These are phyloP conservation scores for Penicillium argentinense DNA, from an alignment of 495 filamentous ascomycete species.

Conservation along the genomic window DNA sequence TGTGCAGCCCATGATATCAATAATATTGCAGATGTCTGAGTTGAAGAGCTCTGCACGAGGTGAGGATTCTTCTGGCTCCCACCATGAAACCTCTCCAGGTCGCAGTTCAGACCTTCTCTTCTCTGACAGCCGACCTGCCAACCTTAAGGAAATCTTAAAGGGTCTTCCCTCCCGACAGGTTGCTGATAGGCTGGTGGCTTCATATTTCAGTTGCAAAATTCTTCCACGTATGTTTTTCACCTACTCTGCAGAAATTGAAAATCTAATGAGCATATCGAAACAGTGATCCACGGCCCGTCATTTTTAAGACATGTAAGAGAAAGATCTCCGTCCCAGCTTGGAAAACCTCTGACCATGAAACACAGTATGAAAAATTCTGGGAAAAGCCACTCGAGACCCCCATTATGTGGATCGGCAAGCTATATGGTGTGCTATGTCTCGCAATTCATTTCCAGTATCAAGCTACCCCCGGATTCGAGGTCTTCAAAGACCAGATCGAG, in stretches of 20 bases:
- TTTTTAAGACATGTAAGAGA: conserved; percentile 17
- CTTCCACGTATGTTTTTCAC: conserved; percentile 6
- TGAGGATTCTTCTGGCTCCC: conserved; percentile 39
- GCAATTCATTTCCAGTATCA: conserved; percentile 11
- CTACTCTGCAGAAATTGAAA: background rate
- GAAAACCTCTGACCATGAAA: too few species aligned
- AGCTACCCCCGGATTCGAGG: background rate
- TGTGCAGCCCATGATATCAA: background rate
- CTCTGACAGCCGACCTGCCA: conserved; percentile 1
- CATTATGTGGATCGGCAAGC: conserved; percentile 32
- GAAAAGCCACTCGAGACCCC: conserved; percentile 13
- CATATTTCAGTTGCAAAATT: conserved; percentile 9
- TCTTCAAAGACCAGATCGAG: conserved; percentile 3
- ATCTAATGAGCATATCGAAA: background rate
- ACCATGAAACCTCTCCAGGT: background rate
- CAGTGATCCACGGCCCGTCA: conserved; percentile 18
- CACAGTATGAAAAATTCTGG: conserved; percentile 37
- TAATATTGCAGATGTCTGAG: conserved; percentile 62
- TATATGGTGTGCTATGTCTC: conserved; percentile 30
- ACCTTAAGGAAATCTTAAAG: conserved; percentile 12
- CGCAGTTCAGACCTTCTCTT: conserved; percentile 6
- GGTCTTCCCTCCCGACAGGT: conserved; percentile 7
- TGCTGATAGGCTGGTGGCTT: conserved; percentile 14
- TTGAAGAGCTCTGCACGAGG: conserved; percentile 74
- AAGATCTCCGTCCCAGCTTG: too few species aligned